Conservation (phyloP, 192 early-diverging fungal species). For the Mortierella claussenii region DNA sequence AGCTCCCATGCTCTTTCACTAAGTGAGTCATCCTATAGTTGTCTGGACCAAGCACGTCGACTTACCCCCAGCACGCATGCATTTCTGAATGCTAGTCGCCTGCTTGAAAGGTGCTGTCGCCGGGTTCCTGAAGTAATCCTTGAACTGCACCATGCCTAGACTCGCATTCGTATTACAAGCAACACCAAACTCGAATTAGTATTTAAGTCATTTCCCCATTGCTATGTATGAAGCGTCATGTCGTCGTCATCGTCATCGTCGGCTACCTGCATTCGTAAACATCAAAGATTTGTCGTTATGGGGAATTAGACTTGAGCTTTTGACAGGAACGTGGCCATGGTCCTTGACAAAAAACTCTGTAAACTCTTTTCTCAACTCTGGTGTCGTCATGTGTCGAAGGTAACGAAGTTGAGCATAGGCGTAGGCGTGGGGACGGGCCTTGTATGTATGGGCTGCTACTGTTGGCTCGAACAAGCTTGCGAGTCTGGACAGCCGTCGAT, state of each 20-base stretch:
- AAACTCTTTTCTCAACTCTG: conserved; percentile 58
- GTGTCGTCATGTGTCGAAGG: conserved; percentile 49
- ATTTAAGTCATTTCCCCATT: too few relatives aligned
- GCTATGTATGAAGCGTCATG: too few relatives aligned
- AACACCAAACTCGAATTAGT: too few relatives aligned
- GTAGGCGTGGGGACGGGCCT: not conserved
- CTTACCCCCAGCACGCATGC: conserved; percentile 66
- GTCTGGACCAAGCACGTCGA: conserved; percentile 37
- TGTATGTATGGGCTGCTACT: too few relatives aligned
- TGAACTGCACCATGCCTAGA: conserved; percentile 71
- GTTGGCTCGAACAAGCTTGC: not conserved
- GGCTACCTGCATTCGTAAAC: conserved; percentile 67
- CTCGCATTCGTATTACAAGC: too few relatives aligned
- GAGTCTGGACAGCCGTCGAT: not conserved
- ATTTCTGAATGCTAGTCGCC: conserved; percentile 63
- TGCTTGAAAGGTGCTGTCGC: conserved; percentile 55
- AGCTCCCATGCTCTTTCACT: too few relatives aligned
- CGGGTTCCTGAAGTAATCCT: conserved; percentile 64
- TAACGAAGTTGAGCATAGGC: conserved; percentile 14
- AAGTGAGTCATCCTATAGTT: not conserved
- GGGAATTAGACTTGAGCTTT: conserved; percentile 63
- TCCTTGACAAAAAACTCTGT: conserved; percentile 60
- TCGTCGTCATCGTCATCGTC: too few relatives aligned
- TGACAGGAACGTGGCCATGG: conserved; percentile 48
- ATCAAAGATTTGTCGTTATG: conserved; percentile 66